Conservation (phyloP, 2,329 filamentous ascomycete genomes). For the Colletotrichum spaethianum region DNA sequence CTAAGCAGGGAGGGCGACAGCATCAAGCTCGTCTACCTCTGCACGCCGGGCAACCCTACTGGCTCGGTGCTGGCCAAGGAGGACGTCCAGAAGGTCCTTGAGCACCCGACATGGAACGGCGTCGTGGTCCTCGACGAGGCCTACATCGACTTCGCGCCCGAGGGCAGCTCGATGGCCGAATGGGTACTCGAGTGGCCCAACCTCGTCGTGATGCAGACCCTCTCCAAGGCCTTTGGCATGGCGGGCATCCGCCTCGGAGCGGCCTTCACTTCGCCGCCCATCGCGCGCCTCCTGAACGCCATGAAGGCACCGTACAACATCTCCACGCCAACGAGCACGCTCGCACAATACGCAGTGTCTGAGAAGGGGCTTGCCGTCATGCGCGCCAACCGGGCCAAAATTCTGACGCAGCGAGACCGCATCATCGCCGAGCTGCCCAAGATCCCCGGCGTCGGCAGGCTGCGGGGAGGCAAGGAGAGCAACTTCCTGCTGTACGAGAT, state of each 20-base stretch:
- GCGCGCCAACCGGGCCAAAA: constrained; percentile 76
- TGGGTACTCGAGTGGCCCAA: constrained; percentile 96
- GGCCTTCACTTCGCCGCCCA: constrained; percentile 81
- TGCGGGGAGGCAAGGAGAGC: constrained; percentile 83
- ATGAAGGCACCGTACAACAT: constrained; percentile 98
- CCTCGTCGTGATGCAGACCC: constrained; percentile 96
- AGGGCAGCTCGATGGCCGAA: constrained; percentile 84
- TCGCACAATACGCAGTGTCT: constrained; percentile 82
- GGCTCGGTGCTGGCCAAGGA: constrained; percentile 82
- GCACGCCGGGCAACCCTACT: constrained; percentile 96
- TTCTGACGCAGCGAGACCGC: constrained; percentile 83
- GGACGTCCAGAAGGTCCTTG: constrained; percentile 80
- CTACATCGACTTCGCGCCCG: constrained; percentile 92
- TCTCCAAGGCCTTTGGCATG: constrained; percentile 97
- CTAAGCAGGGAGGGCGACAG: constrained; percentile 69
- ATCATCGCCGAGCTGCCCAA: constrained; percentile 80
- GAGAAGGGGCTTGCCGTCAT: constrained; percentile 79
- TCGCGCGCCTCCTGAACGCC: constrained; percentile 87
- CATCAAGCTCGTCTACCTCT: constrained; percentile 93
- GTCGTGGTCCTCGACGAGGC: constrained; percentile 95
- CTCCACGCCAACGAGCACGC: constrained; percentile 85
- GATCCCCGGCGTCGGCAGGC: constrained; percentile 83
- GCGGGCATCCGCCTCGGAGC: constrained; percentile 93
- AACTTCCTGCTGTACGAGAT: constrained; percentile 97
- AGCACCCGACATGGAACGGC: constrained; percentile 95